Conservation (phyloP, 371 early-diverging fungal genomes). For the Nematocida major region DNA sequence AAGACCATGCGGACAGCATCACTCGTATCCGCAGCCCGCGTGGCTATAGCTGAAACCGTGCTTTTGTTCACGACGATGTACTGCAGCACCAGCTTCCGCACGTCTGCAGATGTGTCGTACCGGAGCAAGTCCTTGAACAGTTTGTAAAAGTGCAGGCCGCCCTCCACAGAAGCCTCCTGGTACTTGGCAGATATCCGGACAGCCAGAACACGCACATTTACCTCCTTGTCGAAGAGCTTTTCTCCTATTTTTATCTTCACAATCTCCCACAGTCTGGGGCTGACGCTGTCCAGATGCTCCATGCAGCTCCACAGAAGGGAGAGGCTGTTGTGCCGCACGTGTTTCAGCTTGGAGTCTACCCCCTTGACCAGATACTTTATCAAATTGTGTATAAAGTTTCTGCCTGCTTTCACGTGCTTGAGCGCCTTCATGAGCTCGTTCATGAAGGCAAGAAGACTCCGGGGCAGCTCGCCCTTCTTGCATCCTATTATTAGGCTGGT, state of each 20-base stretch:
- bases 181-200: conserved; percentile 27
- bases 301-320: conserved; percentile 27
- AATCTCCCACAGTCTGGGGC: conserved; percentile 37
- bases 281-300: conserved; percentile 39
- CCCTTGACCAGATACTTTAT: conserved; percentile 47
- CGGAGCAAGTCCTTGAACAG: conserved; percentile 46
- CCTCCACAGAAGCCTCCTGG: conserved; percentile 18
- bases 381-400: conserved; percentile 45
- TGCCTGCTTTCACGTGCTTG: conserved; percentile 23
- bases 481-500: conserved; percentile 14
- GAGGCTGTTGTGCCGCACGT: conserved; percentile 35
- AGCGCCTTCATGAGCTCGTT: conserved; percentile 46
- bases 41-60: conserved; percentile 8
- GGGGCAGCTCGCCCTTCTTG: conserved; percentile 27
- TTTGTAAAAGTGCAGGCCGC: conserved; percentile 26
- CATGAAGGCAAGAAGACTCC: conserved; percentile 12
- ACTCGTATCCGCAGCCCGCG: conserved; percentile 17
- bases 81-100: conserved; percentile 31
- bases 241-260: conserved; percentile 51
- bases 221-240: conserved; percentile 52
- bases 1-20: conserved; percentile 41
- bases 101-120: conserved; percentile 46
- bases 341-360: conserved; percentile 43
- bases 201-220: conserved; percentile 24
- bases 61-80: conserved; percentile 31